Base-by-base conservation (phyloP, 768 basidiomycete species). In the Hortiboletus campestris region DNA sequence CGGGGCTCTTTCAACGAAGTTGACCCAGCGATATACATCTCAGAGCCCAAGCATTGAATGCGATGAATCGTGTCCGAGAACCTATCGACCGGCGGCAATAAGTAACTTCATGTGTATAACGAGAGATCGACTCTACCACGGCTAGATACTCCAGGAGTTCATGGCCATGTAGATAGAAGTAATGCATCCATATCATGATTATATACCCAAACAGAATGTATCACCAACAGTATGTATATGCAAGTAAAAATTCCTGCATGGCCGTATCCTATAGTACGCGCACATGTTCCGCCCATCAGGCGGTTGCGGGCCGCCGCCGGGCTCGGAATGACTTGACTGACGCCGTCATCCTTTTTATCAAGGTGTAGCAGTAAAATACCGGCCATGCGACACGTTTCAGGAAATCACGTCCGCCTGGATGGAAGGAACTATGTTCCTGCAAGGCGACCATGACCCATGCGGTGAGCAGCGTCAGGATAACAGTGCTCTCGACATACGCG, bases 391-490 rank as follows among this genome's bases (percentile, higher is more conserved):
- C 13, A 22, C 69, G 68, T 29, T 22, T 47, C 38, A 62, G 4
- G 16, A 62, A 6, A 17, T 51, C 0, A 11, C 10, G 16, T 36
- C 57, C 56, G 2, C 41, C 42, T 0, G 51, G 38, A 46, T 72
- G 69, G 44, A 71, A 62, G 19, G 55, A 29, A 28, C 67, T 71
- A 17, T 63, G 46, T 8, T 52, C 44, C 8, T 84, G 83, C 59
- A 82, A 76, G 9, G 83, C 79, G 20, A 84, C 72, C 40, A 86
- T 76, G 36, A 81, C 62, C 83, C 84, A 86, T 20, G 79, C 66
- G 11, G 83, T 84, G 14, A 76, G 29, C 13, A 74, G n/a, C 0
- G 83, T 85, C 46, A 86, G 67, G 1, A 77, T 73, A 4, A 82
- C 40, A 0, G 84, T 79, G 8, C 74, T 66, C n/a, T 63, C 74